phyloP scores from a whole-genome alignment of 768 basidiomycete genomes.

The Russula compacta region DNA sequence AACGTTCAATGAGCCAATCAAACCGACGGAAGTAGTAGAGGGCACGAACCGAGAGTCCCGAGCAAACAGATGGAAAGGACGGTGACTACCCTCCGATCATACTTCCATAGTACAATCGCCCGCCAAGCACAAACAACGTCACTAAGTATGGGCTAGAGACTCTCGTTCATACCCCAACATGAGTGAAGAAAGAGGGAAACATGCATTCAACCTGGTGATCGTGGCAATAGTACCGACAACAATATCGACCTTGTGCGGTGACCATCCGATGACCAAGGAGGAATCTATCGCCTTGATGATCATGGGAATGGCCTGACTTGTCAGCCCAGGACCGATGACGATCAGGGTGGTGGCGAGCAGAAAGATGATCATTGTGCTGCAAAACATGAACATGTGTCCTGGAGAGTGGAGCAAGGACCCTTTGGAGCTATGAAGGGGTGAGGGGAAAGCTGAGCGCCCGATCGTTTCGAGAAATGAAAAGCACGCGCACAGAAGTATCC shows the following conservation, averaged over 20 bases:
- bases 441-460: background rate
- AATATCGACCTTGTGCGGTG: slow-evolving; percentile 2
- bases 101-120: slow-evolving; percentile 10
- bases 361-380: background rate
- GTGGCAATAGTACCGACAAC: background rate
- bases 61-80: slow-evolving; percentile 4
- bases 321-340: background rate
- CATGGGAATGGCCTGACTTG: background rate
- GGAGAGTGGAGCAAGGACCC: slow-evolving; percentile 1
- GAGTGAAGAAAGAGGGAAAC: background rate
- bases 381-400: slow-evolving; percentile 8
- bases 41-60: slow-evolving; percentile 2
- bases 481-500: slow-evolving; percentile 9
- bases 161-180: background rate
- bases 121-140: slow-evolving; percentile 17
- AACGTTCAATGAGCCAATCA: background rate
- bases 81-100: slow-evolving; percentile 5
- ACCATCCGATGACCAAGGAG: slow-evolving; percentile 2
- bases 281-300: slow-evolving; percentile 3
- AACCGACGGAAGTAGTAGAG: too few relatives aligned
- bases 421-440: background rate
- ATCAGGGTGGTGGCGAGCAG: slow-evolving; percentile 8
- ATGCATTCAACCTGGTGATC: slow-evolving; percentile 4
- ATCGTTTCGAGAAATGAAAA: background rate
- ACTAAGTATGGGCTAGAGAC: slow-evolving; percentile 6